Evolutionary conservation across 169 alveolate species (phyloP), one percentile per base, ranked within the genome.

Genomic region (Babesia gibsoni): DNA sequence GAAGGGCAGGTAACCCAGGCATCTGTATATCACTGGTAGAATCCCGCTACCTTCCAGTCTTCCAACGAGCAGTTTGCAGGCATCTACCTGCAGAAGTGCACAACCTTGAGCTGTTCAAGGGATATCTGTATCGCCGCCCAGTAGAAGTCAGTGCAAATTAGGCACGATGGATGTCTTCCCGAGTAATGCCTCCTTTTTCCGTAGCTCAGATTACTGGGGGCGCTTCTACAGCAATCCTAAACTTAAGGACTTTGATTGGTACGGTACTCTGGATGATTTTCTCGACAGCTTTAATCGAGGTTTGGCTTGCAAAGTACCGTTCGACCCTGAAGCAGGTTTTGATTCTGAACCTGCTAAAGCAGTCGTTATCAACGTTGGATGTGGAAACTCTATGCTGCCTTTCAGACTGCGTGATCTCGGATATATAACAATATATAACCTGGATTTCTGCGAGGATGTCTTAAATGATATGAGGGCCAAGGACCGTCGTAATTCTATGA

Each of bases 211-310:
- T n/a, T 86, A 86, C 57, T 86, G 92, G 92, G 72, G 78, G 22
- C 54, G 66, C 46, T 86, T 86, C 50, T 86, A 81, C 49, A 69
- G 78, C 36, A 52, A 67, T 53, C 79, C 88, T 12, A 84, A 86
- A 42, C 54, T 82, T 32, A 68, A 77, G 53, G 78, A 82, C 52
- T 86, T 86, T 49, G 92, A 86, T 43, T 86, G 92, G 92, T 86
- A 85, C 54, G 84, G 84, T 16, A 69, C 42, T 25, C 66, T 65
- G 45, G 80, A 73, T 35, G 90, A 75, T 56, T 61, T 75, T 50
- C 72, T 73, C 36, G 58, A 45, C 46, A 61, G 59, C 39, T 61
- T 68, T 23, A 63, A 67, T 33, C 69, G 68, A 39, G 25, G 67
- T 20, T 23, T 53, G 35, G 25, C 54, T 41, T n/a, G 36, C 56